These are phyloP conservation scores for Helotiales sp. DNA, from an alignment of 2,329 filamentous ascomycete species.

Conservation along the genomic window DNA sequence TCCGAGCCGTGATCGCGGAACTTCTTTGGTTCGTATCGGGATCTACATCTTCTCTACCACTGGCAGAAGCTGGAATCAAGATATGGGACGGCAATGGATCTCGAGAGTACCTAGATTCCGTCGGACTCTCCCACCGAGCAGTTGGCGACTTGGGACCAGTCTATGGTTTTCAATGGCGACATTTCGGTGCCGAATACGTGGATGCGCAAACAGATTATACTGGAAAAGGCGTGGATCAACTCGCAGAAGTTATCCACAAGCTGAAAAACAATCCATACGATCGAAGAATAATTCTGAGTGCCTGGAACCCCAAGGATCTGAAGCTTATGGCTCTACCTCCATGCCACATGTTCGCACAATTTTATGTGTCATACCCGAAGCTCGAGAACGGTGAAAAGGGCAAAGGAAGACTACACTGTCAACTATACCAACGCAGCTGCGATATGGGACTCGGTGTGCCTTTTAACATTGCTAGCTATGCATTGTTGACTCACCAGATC, in stretches of 20 bases:
- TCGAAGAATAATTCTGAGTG: conserved; percentile 82
- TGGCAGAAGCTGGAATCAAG: conserved; percentile 80
- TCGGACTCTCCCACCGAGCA: conserved; percentile 78
- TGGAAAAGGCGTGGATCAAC: conserved; percentile 88
- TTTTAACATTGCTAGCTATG: conserved; percentile 97
- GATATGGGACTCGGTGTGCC: conserved; percentile 95
- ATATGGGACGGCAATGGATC: conserved; percentile 99
- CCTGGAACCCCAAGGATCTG: conserved; percentile 91
- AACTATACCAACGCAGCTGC: conserved; percentile 90
- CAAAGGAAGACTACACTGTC: conserved; percentile 76
- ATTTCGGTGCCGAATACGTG: conserved; percentile 90
- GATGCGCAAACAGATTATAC: conserved; percentile 79
- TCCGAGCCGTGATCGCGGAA: conserved; percentile 85
- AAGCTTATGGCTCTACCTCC: conserved; percentile 88
- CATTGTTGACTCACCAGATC: conserved; percentile 91
- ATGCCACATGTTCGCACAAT: conserved; percentile 97
- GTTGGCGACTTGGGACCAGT: conserved; percentile 92
- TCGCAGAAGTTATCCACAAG: conserved; percentile 87
- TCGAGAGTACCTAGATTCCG: conserved; percentile 82
- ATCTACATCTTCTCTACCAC: conserved; percentile 73
- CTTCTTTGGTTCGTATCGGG: conserved; percentile 95
- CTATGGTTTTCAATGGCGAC: conserved; percentile 98
- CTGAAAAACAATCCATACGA: conserved; percentile 83
- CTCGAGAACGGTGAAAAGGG: conserved; percentile 36
- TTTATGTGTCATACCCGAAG: conserved; percentile 50